These are phyloP conservation scores for Salmacisia buchloeana DNA, from an alignment of 1,284 basidiomycete species.

Conservation along the genomic window DNA sequence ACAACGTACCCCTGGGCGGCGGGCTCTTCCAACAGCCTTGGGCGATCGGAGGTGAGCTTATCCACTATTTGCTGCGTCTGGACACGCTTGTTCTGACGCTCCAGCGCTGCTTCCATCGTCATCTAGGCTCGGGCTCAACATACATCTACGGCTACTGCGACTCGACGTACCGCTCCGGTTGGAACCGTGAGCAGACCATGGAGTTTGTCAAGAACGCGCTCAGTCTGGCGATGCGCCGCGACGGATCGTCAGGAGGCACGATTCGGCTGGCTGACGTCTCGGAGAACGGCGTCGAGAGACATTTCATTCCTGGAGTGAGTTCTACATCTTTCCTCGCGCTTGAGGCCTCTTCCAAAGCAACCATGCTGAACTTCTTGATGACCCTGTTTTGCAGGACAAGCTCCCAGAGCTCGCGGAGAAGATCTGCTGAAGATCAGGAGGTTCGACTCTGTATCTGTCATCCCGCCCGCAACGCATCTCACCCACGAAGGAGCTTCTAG, in stretches of 20 bases:
- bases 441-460: neutral
- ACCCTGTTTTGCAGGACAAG: constrained; percentile 11
- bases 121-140: constrained; percentile 83
- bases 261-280: constrained; percentile 97
- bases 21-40: constrained; percentile 46
- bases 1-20: constrained; percentile 61
- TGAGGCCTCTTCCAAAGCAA: constrained; percentile 57
- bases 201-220: constrained; percentile 95
- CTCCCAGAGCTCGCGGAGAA: constrained; percentile 12
- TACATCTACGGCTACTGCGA: constrained; percentile 99
- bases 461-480: neutral
- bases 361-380: neutral
- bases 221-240: constrained; percentile 90
- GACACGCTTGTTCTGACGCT: neutral
- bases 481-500: too few relatives aligned
- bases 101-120: neutral
- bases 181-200: constrained; percentile 82
- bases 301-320: constrained; percentile 81
- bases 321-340: constrained; percentile 72
- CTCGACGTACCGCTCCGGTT: constrained; percentile 92
- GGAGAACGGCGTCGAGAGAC: constrained; percentile 78
- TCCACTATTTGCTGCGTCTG: neutral
- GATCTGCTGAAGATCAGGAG: constrained; percentile 14
- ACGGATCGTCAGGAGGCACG: constrained; percentile 94
- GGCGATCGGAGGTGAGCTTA: constrained; percentile 36